Base-by-base conservation (phyloP, 805 yeast species). In the Candida schatavii region DNA sequence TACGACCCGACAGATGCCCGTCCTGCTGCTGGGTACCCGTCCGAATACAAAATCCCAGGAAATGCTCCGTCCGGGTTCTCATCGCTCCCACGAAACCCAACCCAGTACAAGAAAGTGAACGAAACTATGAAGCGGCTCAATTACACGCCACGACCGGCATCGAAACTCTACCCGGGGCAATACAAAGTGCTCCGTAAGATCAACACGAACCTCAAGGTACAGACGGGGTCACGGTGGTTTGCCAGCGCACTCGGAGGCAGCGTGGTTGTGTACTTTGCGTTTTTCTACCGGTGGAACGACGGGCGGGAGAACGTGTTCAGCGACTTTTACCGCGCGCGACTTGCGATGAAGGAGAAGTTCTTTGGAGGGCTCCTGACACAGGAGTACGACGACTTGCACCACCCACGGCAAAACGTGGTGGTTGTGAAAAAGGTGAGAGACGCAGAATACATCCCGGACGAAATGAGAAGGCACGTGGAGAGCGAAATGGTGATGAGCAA, bases 21-120 rank as follows among this genome's bases (percentile, higher is more conserved):
- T 35, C 95, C 96, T 0, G 77, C 95, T 0, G 81, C 81, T 55
- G 95, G 96, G 2, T 87, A 88, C 49, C 96, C 96, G 1, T 81
- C 89, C 20, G 96, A 87, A 58, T 88, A 74, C 65, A 71, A 76
- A 43, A 63, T 81, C 1, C 91, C 93, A 0, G 82, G 86, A 1
- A 67, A 70, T 32, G 70, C 77, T 25, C 80, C 85, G 21, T 58
- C 62, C 15, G 75, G 74, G 15, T 80, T 78, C 64, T 66, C 79
- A 5, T 63, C 75, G 5, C 62, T 81, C n/a, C 89, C 90, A 3
- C 72, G 72, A 50, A 80, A 76, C 50, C 81, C 87, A 5, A 71
- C 83, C 1, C 88, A 83, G 57, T 83, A 80, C 56, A 75, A 79
- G 47, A 77, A 75, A 51, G 79, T 85, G 51, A 75, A 83, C 52